A percentile compares a stretch with the other conserved stretches of the same genome.
Conservation (phyloP, 345 rosid species). For the Turritis glabra region DNA sequence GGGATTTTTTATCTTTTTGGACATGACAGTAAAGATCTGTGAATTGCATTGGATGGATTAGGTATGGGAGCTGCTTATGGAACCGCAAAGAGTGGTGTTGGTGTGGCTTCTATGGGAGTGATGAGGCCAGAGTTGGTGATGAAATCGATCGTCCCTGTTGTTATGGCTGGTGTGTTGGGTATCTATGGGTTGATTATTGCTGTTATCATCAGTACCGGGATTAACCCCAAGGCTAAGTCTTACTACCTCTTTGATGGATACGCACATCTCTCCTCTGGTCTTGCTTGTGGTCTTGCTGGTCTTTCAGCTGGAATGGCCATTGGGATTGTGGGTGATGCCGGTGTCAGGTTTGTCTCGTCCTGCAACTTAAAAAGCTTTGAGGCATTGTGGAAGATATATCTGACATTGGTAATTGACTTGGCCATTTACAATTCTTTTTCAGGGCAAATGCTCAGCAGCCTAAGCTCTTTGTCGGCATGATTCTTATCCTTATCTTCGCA, state of each 20-base stretch:
- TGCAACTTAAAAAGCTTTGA: background rate
- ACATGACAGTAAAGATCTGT: background rate
- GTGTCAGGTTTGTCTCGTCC: slow-evolving; percentile 41
- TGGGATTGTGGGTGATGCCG: slow-evolving; percentile 44
- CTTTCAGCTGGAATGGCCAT: slow-evolving; percentile 49
- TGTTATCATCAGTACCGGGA: slow-evolving; percentile 47
- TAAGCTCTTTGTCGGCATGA: slow-evolving; percentile 46
- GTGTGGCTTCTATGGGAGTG: slow-evolving; percentile 47
- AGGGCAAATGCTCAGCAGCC: slow-evolving; percentile 50
- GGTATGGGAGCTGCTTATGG: slow-evolving; percentile 49
- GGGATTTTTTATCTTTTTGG: background rate
- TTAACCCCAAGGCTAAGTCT: slow-evolving; percentile 47
- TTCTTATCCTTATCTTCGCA: slow-evolving; percentile 44
- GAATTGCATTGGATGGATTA: slow-evolving; percentile 14
- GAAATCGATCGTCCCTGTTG: slow-evolving; percentile 44
- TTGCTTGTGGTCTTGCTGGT: slow-evolving; percentile 47
- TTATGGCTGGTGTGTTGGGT: slow-evolving; percentile 49
- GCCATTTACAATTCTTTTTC: background rate
- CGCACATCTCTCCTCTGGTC: slow-evolving; percentile 44
- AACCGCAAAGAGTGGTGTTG: slow-evolving; percentile 46
- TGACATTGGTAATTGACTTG: slow-evolving; percentile 7
- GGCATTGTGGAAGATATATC: background rate
- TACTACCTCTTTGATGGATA: slow-evolving; percentile 47
- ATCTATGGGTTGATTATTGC: slow-evolving; percentile 44
- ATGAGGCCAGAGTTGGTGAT: slow-evolving; percentile 47